Base-by-base conservation (phyloP, 768 basidiomycete genomes). In the Mycena albidolilacea region DNA sequence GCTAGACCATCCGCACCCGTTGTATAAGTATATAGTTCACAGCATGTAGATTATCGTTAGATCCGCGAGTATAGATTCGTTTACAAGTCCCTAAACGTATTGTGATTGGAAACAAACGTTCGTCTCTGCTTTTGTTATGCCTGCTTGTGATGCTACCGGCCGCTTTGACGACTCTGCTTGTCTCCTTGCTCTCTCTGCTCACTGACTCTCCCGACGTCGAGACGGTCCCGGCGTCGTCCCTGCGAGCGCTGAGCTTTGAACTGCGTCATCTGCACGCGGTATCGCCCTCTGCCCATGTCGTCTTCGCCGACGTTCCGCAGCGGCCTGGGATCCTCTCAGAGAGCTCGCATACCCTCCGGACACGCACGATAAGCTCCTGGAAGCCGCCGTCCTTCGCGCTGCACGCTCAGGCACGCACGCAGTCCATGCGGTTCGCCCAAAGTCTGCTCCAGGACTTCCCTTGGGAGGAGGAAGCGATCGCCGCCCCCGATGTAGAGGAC, bases 401-500 rank as follows among this genome's bases (percentile, higher is more conserved):
- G 38, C 83, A 84, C 75, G 79, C 82, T 23, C 81, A 83, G 35
- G 88, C 87, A 43, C 86, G 86, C 35, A 78, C 79, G 64, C 86
- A 85, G 62, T 90, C 88, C 10, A 79, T 86, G 71, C 81, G 78
- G 54, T 84, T 85, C 73, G 85, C 85, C 7, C 86, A 91, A 67
- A 89, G 84, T 69, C 80, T 85, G 61, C 75, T 75, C 50, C 77
- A 90, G 39, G 81, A 82, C 8, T 73, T 76, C 37, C 75, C 75
- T 4, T 98, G 97, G 97, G 89, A 92, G 10, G 92, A 93, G 78
- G 89, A 91, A 7, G 92, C 94, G 70, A 84, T 95, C 0, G 66
- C 84, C 3, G 93, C 85, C 0, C 97, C 97, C 3, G 91, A 98
- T 81, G 88, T 95, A 23, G 90, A 91, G 77, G 90, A 89, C 63